Evolutionary conservation across 2,329 filamentous ascomycete species (phyloP).

Genomic region (Fusarium tanahbumbuense): DNA sequence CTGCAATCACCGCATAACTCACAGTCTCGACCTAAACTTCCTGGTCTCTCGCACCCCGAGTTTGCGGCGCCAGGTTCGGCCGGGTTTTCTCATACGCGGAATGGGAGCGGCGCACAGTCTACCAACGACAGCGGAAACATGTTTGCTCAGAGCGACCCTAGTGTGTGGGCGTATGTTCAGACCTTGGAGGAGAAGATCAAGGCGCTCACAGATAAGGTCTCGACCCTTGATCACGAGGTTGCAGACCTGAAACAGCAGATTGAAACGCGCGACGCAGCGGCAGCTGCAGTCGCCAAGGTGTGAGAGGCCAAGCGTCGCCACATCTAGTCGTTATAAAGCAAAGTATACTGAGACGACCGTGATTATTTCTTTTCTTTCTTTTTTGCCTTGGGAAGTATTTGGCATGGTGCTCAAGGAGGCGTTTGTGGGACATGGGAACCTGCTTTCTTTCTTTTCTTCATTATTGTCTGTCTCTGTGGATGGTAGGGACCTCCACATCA

Average conservation of each 20-base stretch:
- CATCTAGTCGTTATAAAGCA: slow-evolving; percentile 36
- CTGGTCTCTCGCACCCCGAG: slow-evolving; percentile 52
- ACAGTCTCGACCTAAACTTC: slow-evolving; percentile 55
- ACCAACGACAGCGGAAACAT: slow-evolving; percentile 73
- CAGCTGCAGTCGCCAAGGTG: slow-evolving; percentile 38
- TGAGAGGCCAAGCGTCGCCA: slow-evolving; percentile 23
- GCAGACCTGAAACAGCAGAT: slow-evolving; percentile 51
- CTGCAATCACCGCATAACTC: slow-evolving; percentile 64
- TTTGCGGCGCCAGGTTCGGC: slow-evolving; percentile 49
- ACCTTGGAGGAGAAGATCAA: slow-evolving; percentile 70
- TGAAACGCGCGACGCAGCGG: slow-evolving; percentile 47
- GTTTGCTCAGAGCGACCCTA: slow-evolving; percentile 70
- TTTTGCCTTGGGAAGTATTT: slow-evolving; percentile 35
- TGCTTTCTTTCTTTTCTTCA: slow-evolving; percentile 26
- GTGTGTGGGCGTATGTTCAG: slow-evolving; percentile 79
- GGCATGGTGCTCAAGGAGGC: slow-evolving; percentile 48
- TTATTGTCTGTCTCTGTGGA: slow-evolving; percentile 41
- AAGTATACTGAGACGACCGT: slow-evolving; percentile 45
- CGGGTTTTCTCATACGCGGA: slow-evolving; percentile 49
- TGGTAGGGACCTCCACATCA: slow-evolving; percentile 47
- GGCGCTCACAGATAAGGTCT: slow-evolving; percentile 51
- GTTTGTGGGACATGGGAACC: slow-evolving; percentile 45
- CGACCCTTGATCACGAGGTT: slow-evolving; percentile 51
- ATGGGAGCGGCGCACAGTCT: slow-evolving; percentile 64
- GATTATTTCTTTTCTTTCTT: slow-evolving; percentile 23